phyloP scores from a whole-genome alignment of 768 basidiomycete genomes.

The Lyophyllum shimeji region DNA sequence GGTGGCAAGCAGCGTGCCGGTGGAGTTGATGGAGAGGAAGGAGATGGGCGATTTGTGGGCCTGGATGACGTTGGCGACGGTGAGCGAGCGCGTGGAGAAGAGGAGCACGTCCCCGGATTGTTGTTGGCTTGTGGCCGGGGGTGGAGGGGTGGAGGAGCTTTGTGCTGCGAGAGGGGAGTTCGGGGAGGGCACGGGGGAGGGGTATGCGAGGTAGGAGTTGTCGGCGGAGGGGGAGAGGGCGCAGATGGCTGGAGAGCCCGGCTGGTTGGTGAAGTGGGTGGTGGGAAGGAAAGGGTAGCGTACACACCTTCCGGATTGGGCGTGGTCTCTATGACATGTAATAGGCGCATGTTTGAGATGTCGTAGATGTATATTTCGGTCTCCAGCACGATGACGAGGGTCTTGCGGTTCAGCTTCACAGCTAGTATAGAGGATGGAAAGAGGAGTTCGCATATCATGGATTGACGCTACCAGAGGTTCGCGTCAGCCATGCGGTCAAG shows the following conservation, averaged over 20 bases:
- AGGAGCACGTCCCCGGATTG: constrained; percentile 88
- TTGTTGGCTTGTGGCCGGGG: constrained; percentile 27
- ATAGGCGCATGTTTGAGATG: constrained; percentile 95
- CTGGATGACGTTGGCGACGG: constrained; percentile 93
- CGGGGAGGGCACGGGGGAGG: constrained; percentile 89
- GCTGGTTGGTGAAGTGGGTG: neutral
- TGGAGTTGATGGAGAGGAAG: constrained; percentile 78
- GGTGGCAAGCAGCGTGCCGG: constrained; percentile 90
- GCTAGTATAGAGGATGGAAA: constrained; percentile 96
- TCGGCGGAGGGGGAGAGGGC: constrained; percentile 94
- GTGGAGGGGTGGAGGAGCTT: constrained; percentile 36
- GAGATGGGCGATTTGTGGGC: constrained; percentile 96
- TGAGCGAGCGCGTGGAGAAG: constrained; percentile 90
- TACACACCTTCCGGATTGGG: constrained; percentile 88
- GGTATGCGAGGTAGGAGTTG: constrained; percentile 93
- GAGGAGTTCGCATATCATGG: constrained; percentile 96
- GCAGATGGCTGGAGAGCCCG: constrained; percentile 79
- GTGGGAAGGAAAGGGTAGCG: neutral
- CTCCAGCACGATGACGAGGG: constrained; percentile 93
- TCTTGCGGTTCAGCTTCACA: constrained; percentile 98
- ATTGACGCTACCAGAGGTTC: constrained; percentile 68
- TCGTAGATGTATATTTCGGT: constrained; percentile 99
- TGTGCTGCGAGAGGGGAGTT: constrained; percentile 51
- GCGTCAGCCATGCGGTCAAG: neutral
- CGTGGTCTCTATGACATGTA: constrained; percentile 97